Base-by-base conservation (phyloP, 2,329 filamentous ascomycete genomes). In the Fusarium burgessii region DNA sequence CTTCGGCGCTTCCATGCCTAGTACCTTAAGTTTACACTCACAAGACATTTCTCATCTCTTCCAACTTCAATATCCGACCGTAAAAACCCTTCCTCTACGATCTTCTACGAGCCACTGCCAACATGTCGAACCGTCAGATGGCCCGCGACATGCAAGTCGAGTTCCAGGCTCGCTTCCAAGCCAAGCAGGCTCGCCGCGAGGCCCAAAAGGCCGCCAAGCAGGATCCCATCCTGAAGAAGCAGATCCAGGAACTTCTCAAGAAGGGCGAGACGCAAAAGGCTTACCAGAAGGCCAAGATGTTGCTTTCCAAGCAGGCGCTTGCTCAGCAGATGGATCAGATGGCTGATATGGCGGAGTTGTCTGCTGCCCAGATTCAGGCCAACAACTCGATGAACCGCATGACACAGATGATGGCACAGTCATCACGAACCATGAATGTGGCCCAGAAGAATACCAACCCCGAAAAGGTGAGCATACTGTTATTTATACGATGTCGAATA, bases 371-470 rank as follows among this genome's bases (percentile, higher is more conserved):
- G 82, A 89, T 90, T 79, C 87, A 90, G 81, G 87, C 88, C 77
- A 90, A 90, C 81, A 90, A 89, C 72, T 82, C 87, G 61, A 89
- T 90, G 87, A 90, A 90, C 81, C 86, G 87, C 71, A 90, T 90
- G 88, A 89, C 88, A 62, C 80, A 86, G 75, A 89, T 89, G 87
- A 89, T 90, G 87, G 85, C 84, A 27, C 86, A 87, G 79, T 88
- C 86, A 7, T 88, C 86, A 38, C 82, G 84, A 51, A 88, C 87
- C 13, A 89, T 90, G 88, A 84, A 82, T 67, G 83, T 84, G 11
- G 88, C 88, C 4, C 88, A 89, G 81, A 84, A 84, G 76, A 88
- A 81, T 71, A 86, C 86, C 76, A 90, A 89, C 74, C 87, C 88
- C 1, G 88, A 90, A 78, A 85, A 86, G 78, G 85, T 86, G 74